Percentiles rank a stretch among this genome's conserved stretches.
Evolutionary conservation across 768 basidiomycete species (phyloP).

Genomic region (Mycena vulgaris): DNA sequence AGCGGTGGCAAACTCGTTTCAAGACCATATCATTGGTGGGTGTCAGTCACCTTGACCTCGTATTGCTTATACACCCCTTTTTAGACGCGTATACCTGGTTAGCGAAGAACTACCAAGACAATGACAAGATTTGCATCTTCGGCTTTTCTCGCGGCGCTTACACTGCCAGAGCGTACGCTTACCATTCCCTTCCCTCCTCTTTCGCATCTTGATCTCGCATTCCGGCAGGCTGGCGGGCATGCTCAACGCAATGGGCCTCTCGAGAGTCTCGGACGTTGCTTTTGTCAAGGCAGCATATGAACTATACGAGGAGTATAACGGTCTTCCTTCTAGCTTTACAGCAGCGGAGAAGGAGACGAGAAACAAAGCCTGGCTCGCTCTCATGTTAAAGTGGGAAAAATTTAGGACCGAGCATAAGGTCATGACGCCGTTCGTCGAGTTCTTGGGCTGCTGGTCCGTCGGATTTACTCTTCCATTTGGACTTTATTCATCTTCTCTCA

Average conservation of each 20-base stretch:
- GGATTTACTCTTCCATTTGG: neutral
- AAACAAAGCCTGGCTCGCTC: constrained; percentile 2
- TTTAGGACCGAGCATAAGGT: constrained; percentile 13
- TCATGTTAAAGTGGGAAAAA: neutral
- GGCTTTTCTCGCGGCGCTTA: constrained; percentile 30
- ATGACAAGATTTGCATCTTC: constrained; percentile 29
- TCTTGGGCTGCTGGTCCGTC: constrained; percentile 28
- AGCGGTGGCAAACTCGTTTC: constrained; percentile 23
- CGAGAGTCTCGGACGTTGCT: constrained; percentile 11
- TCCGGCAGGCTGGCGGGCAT: constrained; percentile 23
- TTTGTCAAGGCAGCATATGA: constrained; percentile 7
- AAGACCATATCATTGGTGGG: constrained; percentile 18
- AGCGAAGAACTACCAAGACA: constrained; percentile 10
- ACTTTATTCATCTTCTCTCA: constrained; percentile 17
- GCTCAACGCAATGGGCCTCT: constrained; percentile 28
- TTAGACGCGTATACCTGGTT: constrained; percentile 23
- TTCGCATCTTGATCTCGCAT: constrained; percentile 2
- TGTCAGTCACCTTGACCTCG: constrained; percentile 2
- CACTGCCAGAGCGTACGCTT: constrained; percentile 20
- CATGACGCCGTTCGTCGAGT: constrained; percentile 21
- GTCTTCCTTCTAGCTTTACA: too few relatives aligned
- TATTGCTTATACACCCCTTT: constrained; percentile 16
- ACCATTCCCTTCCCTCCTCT: constrained; percentile 4
- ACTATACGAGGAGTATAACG: constrained; percentile 10
- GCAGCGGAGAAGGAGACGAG: constrained; percentile 13